A percentile compares a stretch with the other conserved stretches of the same genome.
Evolutionary conservation across 768 basidiomycete species (phyloP).

Genomic region (Lyophyllum shimeji): DNA sequence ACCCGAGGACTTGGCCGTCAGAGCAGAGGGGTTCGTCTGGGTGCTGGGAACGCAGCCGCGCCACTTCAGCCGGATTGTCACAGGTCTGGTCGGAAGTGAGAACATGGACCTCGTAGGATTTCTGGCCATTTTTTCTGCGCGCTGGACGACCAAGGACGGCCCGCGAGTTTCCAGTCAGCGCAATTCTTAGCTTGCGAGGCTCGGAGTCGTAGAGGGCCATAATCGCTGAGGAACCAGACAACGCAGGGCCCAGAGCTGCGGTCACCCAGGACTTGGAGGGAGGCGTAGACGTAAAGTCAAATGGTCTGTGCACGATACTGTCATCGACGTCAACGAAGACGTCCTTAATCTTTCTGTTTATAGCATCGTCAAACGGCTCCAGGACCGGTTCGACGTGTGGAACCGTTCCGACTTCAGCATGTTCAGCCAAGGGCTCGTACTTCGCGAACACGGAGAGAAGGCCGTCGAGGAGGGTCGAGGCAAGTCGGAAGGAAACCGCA

Average conservation of each 20-base stretch:
- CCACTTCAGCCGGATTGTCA: conserved; percentile 29
- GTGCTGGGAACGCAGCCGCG: conserved; percentile 13
- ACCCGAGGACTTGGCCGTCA: conserved; percentile 5
- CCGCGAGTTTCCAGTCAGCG: conserved; percentile 40
- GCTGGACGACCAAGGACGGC: conserved; percentile 38
- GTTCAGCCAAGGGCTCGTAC: conserved; percentile 11
- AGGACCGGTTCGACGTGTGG: neutral
- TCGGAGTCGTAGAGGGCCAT: conserved; percentile 36
- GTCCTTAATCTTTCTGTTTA: conserved; percentile 27
- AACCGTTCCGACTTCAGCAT: conserved; percentile 11
- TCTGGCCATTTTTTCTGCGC: conserved; percentile 21
- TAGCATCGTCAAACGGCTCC: conserved; percentile 15
- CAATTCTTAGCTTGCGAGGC: conserved; percentile 32
- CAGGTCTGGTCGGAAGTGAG: conserved; percentile 40
- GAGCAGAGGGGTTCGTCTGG: neutral
- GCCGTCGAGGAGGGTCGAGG: conserved; percentile 14
- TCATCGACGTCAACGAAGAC: conserved; percentile 33
- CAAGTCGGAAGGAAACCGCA: conserved; percentile 22
- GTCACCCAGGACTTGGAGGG: conserved; percentile 20
- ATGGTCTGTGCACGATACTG: conserved; percentile 26
- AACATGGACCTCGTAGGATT: conserved; percentile 35
- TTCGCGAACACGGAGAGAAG: neutral
- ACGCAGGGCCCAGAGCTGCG: conserved; percentile 28
- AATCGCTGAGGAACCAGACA: conserved; percentile 33
- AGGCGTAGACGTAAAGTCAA: conserved; percentile 22